Evolutionary conservation across 1,284 basidiomycete genomes (phyloP).

Genomic region (Ganoderma leucocontextum): DNA sequence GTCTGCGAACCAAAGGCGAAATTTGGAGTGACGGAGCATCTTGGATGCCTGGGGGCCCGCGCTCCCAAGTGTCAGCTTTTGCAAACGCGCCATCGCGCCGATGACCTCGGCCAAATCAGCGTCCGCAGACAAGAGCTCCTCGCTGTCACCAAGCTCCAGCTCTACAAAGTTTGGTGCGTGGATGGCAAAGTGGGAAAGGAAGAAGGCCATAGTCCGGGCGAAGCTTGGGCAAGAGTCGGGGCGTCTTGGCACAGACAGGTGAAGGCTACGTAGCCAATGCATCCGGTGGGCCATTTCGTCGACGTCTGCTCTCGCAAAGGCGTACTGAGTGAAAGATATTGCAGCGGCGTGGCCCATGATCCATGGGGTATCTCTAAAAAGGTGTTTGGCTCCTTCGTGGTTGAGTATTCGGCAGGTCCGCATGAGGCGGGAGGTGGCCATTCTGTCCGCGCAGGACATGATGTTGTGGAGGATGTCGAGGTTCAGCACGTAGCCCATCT

Average conservation of each 20-base stretch:
- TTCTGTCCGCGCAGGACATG: conserved; percentile 1
- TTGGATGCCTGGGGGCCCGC: background rate
- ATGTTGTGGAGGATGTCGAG: background rate
- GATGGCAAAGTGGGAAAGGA: background rate
- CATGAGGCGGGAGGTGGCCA: background rate
- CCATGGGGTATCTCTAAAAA: background rate
- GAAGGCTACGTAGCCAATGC: background rate
- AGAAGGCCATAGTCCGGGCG: background rate
- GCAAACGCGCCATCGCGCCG: background rate
- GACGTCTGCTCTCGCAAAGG: background rate
- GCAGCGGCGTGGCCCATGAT: background rate
- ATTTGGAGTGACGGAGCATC: background rate
- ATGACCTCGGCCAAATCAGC: background rate
- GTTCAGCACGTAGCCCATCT: background rate
- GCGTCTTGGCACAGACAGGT: background rate
- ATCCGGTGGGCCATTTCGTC: background rate
- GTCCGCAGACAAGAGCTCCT: background rate
- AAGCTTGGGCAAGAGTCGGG: background rate
- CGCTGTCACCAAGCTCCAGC: background rate
- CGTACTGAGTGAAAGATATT: background rate
- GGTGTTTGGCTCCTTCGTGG: background rate
- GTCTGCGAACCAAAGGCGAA: background rate
- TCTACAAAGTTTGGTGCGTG: background rate
- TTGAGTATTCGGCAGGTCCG: conserved; percentile 9
- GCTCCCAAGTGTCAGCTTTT: background rate